Conservation (phyloP, 2,329 filamentous ascomycete species). For the Fusarium nelsonii region DNA sequence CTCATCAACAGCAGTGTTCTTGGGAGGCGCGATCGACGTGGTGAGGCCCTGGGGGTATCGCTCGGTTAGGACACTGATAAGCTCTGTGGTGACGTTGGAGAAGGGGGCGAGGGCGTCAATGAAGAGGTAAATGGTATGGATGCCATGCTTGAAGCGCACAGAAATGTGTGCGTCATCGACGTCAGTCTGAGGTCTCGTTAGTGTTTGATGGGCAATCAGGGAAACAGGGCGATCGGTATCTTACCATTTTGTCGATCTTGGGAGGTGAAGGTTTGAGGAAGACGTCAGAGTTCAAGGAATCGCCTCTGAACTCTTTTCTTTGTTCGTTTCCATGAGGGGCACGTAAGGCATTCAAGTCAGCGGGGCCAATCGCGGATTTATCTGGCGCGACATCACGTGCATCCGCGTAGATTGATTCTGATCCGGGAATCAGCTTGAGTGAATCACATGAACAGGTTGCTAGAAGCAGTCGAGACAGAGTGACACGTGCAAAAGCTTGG, state of each 20-base stretch:
- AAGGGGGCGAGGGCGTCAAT: constrained; percentile 70
- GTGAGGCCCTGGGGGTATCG: constrained; percentile 67
- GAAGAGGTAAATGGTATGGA: constrained; percentile 77
- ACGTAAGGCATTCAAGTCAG: neutral
- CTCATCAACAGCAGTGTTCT: constrained; percentile 56
- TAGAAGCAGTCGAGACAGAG: neutral
- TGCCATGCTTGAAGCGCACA: constrained; percentile 78
- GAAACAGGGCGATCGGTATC: neutral
- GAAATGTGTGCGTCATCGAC: constrained; percentile 68
- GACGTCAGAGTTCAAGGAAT: constrained; percentile 11
- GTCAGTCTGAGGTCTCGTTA: constrained; percentile 38
- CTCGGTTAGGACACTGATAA: constrained; percentile 69
- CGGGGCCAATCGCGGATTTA: constrained; percentile 8
- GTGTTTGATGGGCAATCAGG: neutral
- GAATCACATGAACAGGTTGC: neutral
- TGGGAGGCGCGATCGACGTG: constrained; percentile 49
- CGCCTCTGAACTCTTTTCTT: constrained; percentile 2
- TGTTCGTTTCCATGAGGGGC: constrained; percentile 18
- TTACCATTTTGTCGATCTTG: constrained; percentile 38
- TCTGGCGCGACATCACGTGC: constrained; percentile 36
- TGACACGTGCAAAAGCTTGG: neutral
- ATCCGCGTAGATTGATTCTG: constrained; percentile 20
- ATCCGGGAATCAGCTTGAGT: neutral
- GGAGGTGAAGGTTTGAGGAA: neutral
- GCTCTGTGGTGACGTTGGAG: constrained; percentile 66